Percentiles rank a stretch among this genome's conserved stretches.
These are phyloP conservation scores for Scheffersomyces insectosa DNA, from an alignment of 1,139 yeast genomes.

Conservation along the genomic window DNA sequence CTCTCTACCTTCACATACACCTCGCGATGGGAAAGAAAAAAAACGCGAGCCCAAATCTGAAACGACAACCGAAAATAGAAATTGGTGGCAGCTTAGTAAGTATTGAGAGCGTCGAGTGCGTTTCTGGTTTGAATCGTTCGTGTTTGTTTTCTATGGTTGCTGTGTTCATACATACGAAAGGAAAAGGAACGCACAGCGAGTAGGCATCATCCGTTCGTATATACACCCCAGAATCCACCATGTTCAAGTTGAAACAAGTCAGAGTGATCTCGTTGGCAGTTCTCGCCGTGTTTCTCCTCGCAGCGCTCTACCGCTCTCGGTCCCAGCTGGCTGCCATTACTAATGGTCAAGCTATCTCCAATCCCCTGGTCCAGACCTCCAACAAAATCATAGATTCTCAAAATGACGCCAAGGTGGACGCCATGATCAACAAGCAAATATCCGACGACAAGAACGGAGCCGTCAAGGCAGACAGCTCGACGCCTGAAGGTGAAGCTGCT, in stretches of 20 bases:
- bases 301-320: constrained; percentile 14
- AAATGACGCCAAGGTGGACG: constrained; percentile 39
- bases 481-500: constrained; percentile 5
- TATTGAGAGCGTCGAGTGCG: no score
- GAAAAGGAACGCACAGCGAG: no score
- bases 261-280: constrained; percentile 19
- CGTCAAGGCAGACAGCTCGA: neutral
- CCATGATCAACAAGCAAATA: constrained; percentile 42
- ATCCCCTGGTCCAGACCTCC: constrained; percentile 2
- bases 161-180: no score
- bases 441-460: neutral
- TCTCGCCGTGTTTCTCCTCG: constrained; percentile 14
- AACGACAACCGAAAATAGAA: neutral
- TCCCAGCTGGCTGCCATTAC: constrained; percentile 4
- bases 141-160: no score
- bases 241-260: constrained; percentile 20
- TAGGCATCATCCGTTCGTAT: no score
- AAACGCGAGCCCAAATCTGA: no score
- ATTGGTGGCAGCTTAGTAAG: constrained; percentile 1
- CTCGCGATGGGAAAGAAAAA: no score
- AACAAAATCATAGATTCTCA: constrained; percentile 30
- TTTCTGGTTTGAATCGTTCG: no score
- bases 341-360: neutral
- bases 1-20: no score
- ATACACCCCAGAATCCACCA: constrained; percentile 1